Evolutionary conservation across 73 alveolate genomes (phyloP).

Genomic region (Blepharisma stoltei): DNA sequence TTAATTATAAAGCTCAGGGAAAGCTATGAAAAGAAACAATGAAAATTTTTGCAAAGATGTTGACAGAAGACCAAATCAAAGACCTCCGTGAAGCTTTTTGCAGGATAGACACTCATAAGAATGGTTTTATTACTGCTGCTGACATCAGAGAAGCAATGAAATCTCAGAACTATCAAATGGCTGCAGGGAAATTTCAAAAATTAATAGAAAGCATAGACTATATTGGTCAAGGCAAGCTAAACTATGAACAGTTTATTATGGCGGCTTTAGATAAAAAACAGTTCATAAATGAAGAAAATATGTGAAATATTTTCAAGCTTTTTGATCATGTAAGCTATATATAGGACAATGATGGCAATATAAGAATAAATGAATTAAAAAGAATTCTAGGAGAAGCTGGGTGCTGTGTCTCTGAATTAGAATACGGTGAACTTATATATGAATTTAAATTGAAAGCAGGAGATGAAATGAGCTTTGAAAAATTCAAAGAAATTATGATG

Average conservation of each 20-base stretch:
- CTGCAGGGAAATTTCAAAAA: slow-evolving; percentile 19
- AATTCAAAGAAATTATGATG: neutral
- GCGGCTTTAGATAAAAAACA: slow-evolving; percentile 37
- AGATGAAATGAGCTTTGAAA: slow-evolving; percentile 16
- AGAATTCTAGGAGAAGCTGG: neutral
- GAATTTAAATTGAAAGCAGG: slow-evolving; percentile 26
- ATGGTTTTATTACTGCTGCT: slow-evolving; percentile 24
- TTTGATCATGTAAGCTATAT: slow-evolving; percentile 19
- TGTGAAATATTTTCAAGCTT: slow-evolving; percentile 26
- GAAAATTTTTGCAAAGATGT: slow-evolving; percentile 18
- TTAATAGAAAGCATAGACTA: slow-evolving; percentile 14
- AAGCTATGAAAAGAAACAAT: slow-evolving; percentile 29
- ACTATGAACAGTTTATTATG: slow-evolving; percentile 41
- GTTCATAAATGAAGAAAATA: slow-evolving; percentile 33
- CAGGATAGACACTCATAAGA: neutral
- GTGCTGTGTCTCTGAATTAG: neutral
- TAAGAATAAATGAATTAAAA: neutral
- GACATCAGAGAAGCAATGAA: slow-evolving; percentile 1
- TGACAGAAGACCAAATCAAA: slow-evolving; percentile 5
- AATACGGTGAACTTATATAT: neutral
- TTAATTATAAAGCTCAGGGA: slow-evolving; percentile 10
- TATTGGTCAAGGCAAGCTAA: slow-evolving; percentile 37
- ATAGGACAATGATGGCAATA: slow-evolving; percentile 5
- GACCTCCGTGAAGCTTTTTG: slow-evolving; percentile 26
- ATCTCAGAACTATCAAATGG: neutral